Evolutionary conservation across 1,284 basidiomycete genomes (phyloP).

Genomic region (Ceraceosorus bombacis): DNA sequence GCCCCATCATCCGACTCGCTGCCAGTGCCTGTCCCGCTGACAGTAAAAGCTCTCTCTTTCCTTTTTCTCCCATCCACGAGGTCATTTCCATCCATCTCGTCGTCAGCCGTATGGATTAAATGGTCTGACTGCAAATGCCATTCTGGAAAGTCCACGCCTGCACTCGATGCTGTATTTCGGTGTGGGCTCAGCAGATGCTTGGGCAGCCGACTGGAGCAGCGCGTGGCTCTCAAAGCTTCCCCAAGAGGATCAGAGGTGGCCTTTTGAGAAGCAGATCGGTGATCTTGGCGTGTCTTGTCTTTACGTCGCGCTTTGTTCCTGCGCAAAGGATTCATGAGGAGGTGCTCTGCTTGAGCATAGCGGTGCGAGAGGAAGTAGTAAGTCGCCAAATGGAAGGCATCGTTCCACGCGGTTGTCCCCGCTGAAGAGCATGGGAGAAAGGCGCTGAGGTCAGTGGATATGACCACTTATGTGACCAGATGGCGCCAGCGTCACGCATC

Average conservation of each 20-base stretch:
- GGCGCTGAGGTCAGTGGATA: too few relatives aligned
- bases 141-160: background rate
- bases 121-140: background rate
- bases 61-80: slow-evolving; percentile 18
- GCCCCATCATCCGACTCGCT: slow-evolving; percentile 8
- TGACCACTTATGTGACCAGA: too few relatives aligned
- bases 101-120: background rate
- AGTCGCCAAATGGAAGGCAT: slow-evolving; percentile 98
- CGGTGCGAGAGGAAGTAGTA: slow-evolving; percentile 91
- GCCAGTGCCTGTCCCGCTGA: slow-evolving; percentile 36
- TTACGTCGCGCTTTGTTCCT: background rate
- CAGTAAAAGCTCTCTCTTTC: slow-evolving; percentile 35
- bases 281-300: too few relatives aligned
- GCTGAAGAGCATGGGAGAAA: background rate
- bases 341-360: slow-evolving; percentile 82
- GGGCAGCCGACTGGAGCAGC: slow-evolving; percentile 23
- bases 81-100: background rate
- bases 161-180: background rate
- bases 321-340: slow-evolving; percentile 72
- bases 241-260: slow-evolving; percentile 22
- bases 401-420: slow-evolving; percentile 47
- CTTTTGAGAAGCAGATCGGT: slow-evolving; percentile 8
- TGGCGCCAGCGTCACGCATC: too few relatives aligned
- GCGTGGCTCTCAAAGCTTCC: slow-evolving; percentile 26
- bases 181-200: too few relatives aligned